phyloP scores from a whole-genome alignment of 1,139 yeast genomes.

The Candida tetrigidarum region DNA sequence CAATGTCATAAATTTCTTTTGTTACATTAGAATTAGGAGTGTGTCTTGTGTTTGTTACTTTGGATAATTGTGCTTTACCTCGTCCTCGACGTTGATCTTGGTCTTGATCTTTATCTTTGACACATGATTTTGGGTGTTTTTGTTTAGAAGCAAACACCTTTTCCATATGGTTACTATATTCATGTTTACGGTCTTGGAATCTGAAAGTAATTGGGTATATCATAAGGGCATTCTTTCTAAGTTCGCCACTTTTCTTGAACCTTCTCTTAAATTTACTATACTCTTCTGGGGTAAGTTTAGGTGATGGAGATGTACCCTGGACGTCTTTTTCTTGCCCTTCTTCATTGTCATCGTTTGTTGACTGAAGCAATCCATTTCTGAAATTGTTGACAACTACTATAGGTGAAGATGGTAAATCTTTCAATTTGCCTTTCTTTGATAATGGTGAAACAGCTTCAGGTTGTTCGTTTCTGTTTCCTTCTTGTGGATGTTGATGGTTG shows the following conservation, averaged over 20 bases:
- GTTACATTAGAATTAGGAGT: background rate
- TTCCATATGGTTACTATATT: background rate
- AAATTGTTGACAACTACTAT: background rate
- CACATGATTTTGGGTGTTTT: background rate
- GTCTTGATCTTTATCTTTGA: too few species aligned
- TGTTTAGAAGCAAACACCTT: background rate
- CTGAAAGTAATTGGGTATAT: conserved; percentile 6
- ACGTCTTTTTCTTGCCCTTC: background rate
- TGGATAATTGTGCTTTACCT: background rate
- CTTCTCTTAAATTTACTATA: background rate
- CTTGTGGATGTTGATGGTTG: background rate
- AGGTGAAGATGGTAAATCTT: conserved; percentile 13
- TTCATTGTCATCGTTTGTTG: too few species aligned
- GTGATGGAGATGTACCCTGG: background rate
- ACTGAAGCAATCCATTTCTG: too few species aligned
- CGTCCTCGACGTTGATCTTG: background rate
- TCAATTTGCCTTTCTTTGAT: background rate
- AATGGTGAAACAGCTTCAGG: background rate
- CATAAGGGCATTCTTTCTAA: conserved; percentile 6
- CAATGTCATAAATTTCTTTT: conserved; percentile 17
- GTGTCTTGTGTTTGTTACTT: background rate
- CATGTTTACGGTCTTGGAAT: conserved; percentile 4
- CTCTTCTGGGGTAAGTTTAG: background rate
- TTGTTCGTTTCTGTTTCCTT: background rate
- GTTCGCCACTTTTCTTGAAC: conserved; percentile 3